Conservation (phyloP, 306 rosid species). For the Prunus fruticosa region DNA sequence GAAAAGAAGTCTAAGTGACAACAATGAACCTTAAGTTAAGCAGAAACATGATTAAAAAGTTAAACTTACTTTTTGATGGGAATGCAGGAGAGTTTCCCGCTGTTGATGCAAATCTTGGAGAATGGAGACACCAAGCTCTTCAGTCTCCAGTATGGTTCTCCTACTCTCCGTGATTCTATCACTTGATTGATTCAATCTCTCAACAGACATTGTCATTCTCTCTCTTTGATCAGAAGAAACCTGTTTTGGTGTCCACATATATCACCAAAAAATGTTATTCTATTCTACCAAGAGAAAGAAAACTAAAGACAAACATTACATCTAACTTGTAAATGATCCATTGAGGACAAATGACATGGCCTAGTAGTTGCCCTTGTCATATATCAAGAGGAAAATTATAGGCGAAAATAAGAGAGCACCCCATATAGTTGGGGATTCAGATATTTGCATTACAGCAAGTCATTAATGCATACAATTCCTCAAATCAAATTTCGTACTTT, state of each 20-base stretch:
- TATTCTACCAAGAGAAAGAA: background rate
- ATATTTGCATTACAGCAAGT: background rate
- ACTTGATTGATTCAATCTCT: constrained; percentile 67
- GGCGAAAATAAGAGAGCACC: background rate
- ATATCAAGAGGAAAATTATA: background rate
- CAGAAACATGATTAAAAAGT: constrained; percentile 7
- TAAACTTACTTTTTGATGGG: constrained; percentile 61
- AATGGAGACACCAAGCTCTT: constrained; percentile 77
- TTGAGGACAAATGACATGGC: background rate
- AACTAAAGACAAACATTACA: constrained; percentile 8
- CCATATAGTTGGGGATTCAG: background rate
- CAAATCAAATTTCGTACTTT: background rate
- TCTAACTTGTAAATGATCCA: constrained; percentile 12
- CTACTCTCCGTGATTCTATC: constrained; percentile 70
- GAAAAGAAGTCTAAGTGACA: background rate
- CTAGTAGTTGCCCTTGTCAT: background rate
- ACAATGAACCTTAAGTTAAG: background rate
- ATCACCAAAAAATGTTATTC: background rate
- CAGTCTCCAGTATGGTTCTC: constrained; percentile 76
- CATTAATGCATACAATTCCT: background rate
- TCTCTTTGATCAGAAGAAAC: constrained; percentile 76
- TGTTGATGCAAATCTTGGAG: constrained; percentile 87
- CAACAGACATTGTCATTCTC: constrained; percentile 73
- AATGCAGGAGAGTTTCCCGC: constrained; percentile 79
- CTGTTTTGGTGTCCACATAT: constrained; percentile 39